These are phyloP conservation scores for Cephaloascus albidus DNA, from an alignment of 805 yeast genomes.

Conservation along the genomic window DNA sequence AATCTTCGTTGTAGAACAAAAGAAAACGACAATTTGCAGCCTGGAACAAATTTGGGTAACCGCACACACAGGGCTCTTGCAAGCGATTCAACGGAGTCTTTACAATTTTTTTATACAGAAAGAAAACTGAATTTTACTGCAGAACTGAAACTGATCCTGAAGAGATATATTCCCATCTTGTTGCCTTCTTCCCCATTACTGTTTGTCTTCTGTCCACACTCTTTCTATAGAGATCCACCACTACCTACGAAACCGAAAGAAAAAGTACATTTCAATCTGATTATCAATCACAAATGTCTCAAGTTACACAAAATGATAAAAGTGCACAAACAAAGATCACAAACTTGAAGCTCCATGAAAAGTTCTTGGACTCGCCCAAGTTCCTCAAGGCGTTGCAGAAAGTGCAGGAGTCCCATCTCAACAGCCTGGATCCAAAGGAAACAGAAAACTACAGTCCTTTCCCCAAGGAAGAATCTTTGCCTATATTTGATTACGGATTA, in stretches of 20 bases:
- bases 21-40: slow-evolving; percentile 5
- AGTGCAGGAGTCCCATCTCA: background rate
- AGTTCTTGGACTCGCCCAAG: background rate
- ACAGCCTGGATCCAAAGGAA: background rate
- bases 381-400: background rate
- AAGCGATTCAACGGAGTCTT: too few relatives aligned
- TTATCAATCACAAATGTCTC: too few relatives aligned
- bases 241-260: too few relatives aligned
- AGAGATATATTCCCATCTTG: too few relatives aligned
- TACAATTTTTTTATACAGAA: too few relatives aligned
- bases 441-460: slow-evolving; percentile 17
- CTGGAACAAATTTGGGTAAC: slow-evolving; percentile 1
- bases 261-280: too few relatives aligned
- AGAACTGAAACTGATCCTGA: too few relatives aligned
- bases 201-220: too few relatives aligned
- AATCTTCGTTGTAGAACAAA: slow-evolving; percentile 5
- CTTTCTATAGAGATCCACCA: too few relatives aligned
- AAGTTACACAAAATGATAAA: background rate
- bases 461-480: slow-evolving; percentile 12
- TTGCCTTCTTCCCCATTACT: too few relatives aligned
- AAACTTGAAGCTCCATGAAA: background rate
- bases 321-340: background rate
- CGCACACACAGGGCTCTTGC: too few relatives aligned
- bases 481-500: slow-evolving; percentile 17
- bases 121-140: too few relatives aligned